Conservation (phyloP, 768 basidiomycete species). For the Suillus bovinus region DNA sequence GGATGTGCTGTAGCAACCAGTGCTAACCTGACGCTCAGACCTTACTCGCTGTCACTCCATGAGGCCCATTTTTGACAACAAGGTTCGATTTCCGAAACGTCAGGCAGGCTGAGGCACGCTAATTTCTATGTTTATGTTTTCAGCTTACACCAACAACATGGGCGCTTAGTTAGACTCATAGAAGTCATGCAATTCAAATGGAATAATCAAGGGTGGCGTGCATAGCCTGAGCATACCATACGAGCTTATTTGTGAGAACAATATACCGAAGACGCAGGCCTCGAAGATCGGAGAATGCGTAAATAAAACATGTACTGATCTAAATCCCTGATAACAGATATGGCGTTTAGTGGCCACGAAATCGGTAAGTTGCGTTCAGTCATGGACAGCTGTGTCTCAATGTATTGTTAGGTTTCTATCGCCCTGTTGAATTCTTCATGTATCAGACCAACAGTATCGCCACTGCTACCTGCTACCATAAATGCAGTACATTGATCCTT, state of each 20-base stretch:
- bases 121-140: not conserved
- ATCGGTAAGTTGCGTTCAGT: not conserved
- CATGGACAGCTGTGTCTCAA: not conserved
- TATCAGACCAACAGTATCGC: not conserved
- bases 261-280: not conserved
- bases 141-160: not conserved
- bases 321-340: not conserved
- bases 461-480: not conserved
- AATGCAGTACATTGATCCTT: not conserved
- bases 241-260: not conserved
- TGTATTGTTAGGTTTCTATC: not conserved
- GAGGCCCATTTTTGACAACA: not conserved
- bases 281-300: too few species aligned
- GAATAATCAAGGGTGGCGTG: not conserved
- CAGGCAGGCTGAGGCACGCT: not conserved
- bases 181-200: not conserved
- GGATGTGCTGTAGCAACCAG: not conserved
- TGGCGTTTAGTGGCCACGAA: not conserved
- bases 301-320: not conserved
- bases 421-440: not conserved
- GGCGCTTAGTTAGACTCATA: not conserved
- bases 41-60: not conserved
- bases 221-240: not conserved
- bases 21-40: not conserved
- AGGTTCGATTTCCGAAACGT: not conserved